Conservation (phyloP, 352 stramenopile genomes). For the Elongisporangium undulatum region DNA sequence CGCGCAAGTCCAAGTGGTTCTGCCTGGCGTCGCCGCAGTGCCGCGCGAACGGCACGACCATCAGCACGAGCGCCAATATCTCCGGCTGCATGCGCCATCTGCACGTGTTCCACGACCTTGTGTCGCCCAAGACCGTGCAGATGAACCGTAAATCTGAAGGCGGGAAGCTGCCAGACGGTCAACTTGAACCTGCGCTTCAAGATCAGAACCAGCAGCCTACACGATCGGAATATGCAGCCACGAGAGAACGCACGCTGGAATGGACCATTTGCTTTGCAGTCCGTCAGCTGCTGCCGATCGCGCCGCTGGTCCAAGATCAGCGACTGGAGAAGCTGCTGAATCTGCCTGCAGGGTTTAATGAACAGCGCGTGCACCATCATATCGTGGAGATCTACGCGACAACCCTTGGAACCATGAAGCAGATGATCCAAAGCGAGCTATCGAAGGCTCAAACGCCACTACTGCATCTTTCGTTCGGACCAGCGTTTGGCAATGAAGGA, state of each 20-base stretch:
- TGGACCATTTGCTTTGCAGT: conserved; percentile 10
- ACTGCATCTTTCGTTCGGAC: conserved; percentile 7
- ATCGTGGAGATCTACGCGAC: conserved; percentile 8
- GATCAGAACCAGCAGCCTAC: conserved; percentile 2
- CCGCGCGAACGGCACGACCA: conserved; percentile 14
- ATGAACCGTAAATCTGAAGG: conserved; percentile 5
- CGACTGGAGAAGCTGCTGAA: background rate
- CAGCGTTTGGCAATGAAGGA: background rate
- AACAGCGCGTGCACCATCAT: conserved; percentile 7
- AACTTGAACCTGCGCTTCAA: background rate
- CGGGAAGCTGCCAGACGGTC: background rate
- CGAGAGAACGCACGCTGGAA: conserved; percentile 3
- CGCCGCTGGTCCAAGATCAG: conserved; percentile 5
- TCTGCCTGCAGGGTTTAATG: background rate
- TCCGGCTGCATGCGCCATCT: conserved; percentile 19
- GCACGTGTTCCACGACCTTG: conserved; percentile 18
- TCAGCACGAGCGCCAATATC: conserved; percentile 19
- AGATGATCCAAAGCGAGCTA: conserved; percentile 1
- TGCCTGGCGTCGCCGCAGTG: conserved; percentile 16
- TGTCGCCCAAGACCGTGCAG: conserved; percentile 17
- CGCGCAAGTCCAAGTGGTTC: conserved; percentile 17
- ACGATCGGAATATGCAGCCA: background rate
- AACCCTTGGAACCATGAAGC: background rate
- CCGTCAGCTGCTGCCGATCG: conserved; percentile 9
- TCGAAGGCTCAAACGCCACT: conserved; percentile 1